These are phyloP conservation scores for Deuterostichococcus epilithicus DNA, from an alignment of 139 green algal genomes.

Conservation along the genomic window DNA sequence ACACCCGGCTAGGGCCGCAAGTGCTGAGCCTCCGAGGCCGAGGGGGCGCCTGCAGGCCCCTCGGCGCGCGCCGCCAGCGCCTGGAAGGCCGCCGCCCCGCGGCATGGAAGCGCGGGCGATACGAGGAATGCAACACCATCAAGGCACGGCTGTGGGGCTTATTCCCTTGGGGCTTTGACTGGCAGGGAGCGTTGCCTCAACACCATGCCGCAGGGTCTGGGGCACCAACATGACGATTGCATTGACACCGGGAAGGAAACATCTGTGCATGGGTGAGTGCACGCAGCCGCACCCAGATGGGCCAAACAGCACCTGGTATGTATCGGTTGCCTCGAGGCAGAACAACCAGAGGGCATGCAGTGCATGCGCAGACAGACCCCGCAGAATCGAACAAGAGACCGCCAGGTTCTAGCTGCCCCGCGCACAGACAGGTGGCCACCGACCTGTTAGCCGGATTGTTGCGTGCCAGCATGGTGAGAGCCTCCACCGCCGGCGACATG, in stretches of 20 bases:
- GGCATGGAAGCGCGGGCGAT: neutral
- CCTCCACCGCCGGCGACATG: slow-evolving; percentile 1
- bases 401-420: neutral
- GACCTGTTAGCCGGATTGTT: slow-evolving; percentile 10
- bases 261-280: neutral
- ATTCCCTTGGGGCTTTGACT: no score
- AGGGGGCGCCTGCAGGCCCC: neutral
- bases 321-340: neutral
- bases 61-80: neutral
- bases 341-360: no score
- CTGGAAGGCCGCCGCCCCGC: neutral
- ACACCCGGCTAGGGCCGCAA: neutral
- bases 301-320: neutral
- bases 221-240: no score
- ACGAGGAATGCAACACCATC: no score
- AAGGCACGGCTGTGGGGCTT: no score
- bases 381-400: neutral
- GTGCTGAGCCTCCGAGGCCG: neutral
- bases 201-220: no score
- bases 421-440: neutral
- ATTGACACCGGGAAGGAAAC: no score
- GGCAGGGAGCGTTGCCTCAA: no score
- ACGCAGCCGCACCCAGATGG: neutral
- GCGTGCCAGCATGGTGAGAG: slow-evolving; percentile 7
- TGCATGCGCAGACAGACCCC: neutral